Percentiles rank a stretch among this genome's conserved stretches.
phyloP scores from a whole-genome alignment of 179 eudicot genomes.

The Carnegiea gigantea region DNA sequence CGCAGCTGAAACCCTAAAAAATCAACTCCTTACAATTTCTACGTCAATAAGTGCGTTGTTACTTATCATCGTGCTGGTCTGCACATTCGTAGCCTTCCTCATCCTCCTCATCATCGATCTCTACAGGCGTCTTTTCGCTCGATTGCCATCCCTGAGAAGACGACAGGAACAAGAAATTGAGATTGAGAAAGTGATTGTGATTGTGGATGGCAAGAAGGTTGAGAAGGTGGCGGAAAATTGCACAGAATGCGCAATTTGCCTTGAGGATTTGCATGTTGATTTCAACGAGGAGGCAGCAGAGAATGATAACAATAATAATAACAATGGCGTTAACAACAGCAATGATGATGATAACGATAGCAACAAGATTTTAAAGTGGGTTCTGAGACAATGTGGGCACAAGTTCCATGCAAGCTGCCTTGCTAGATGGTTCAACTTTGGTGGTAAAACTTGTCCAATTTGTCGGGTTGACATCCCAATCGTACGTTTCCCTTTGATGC shows the following conservation, averaged over 20 bases:
- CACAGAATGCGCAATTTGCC: neutral
- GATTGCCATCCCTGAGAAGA: neutral
- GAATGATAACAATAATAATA: no score
- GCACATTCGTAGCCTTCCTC: neutral
- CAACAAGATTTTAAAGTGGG: neutral
- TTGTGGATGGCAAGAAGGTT: neutral
- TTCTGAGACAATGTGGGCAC: neutral
- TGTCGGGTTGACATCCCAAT: neutral
- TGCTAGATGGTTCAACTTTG: neutral
- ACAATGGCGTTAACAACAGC: neutral
- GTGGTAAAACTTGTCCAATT: conserved; percentile 2
- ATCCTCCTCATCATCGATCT: neutral
- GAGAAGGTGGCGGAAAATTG: neutral
- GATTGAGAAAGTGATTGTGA: neutral
- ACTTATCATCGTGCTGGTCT: neutral
- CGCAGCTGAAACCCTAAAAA: neutral
- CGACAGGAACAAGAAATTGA: neutral
- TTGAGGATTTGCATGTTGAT: neutral
- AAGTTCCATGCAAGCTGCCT: conserved; percentile 2
- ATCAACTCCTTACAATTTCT: neutral
- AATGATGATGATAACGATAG: neutral
- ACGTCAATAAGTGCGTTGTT: neutral
- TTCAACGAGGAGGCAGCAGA: no score
- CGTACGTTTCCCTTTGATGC: neutral
- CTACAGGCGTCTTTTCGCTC: neutral